Conservation (phyloP, 495 filamentous ascomycete genomes). For the Pyrenula massariospora region DNA sequence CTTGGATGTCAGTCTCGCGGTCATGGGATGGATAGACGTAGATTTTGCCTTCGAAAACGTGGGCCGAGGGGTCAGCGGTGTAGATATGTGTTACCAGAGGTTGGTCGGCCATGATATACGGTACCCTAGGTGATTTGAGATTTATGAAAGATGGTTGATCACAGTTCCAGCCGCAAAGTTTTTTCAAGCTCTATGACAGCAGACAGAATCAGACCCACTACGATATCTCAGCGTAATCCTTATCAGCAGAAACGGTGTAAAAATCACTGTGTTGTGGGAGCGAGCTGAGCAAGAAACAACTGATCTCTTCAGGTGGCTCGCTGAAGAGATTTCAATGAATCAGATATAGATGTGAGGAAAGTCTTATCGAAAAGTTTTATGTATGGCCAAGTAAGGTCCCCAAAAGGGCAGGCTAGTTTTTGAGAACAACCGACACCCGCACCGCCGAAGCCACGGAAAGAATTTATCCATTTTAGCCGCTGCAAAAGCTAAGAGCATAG, state of each 20-base stretch:
- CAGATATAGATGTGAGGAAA: no score
- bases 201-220: not conserved
- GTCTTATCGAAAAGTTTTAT: no score
- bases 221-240: no score
- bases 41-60: conserved; percentile 33
- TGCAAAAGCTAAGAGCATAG: no score
- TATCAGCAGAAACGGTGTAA: not conserved
- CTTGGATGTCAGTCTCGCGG: conserved; percentile 29
- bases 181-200: not conserved
- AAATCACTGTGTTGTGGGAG: not conserved
- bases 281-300: not conserved
- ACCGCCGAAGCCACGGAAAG: not conserved
- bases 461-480: not conserved
- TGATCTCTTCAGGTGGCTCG: not conserved
- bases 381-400: not conserved
- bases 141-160: not conserved
- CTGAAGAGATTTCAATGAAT: no score
- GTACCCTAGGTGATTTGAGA: not conserved
- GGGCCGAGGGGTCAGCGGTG: conserved; percentile 44
- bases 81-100: conserved; percentile 55
- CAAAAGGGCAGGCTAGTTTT: no score
- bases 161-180: not conserved
- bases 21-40: conserved; percentile 42
- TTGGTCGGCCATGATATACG: conserved; percentile 19
- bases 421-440: not conserved